These are phyloP conservation scores for Colletotrichum costaricense DNA, from an alignment of 2,329 filamentous ascomycete genomes.

Conservation along the genomic window DNA sequence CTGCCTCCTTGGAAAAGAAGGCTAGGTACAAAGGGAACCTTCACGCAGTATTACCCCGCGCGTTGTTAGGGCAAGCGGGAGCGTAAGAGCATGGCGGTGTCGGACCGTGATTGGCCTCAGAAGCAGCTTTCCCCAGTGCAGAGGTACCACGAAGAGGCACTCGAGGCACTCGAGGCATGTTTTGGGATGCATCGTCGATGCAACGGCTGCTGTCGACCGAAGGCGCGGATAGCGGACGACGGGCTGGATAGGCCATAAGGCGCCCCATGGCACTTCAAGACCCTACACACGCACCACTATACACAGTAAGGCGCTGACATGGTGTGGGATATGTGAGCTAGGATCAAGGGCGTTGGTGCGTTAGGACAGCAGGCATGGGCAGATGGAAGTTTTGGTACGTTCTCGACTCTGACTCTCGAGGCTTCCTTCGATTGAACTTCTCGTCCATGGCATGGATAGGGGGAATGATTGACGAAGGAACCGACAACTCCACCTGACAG, in stretches of 20 bases:
- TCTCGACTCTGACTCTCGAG: neutral
- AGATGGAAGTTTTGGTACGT: conserved; percentile 9
- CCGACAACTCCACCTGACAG: conserved; percentile 18
- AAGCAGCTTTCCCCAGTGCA: neutral
- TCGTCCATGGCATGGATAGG: neutral
- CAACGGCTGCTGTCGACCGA: neutral
- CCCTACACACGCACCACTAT: neutral
- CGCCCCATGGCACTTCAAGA: neutral
- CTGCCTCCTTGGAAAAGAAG: neutral
- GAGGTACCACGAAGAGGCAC: neutral
- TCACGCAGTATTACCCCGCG: conserved; percentile 18
- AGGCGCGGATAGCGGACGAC: conserved; percentile 8
- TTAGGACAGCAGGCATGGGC: conserved; percentile 12
- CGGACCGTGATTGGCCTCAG: conserved; percentile 5
- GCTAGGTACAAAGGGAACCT: conserved; percentile 12
- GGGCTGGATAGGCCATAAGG: neutral
- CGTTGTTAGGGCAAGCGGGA: conserved; percentile 7
- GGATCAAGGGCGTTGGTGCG: conserved; percentile 10
- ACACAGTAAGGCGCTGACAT: neutral
- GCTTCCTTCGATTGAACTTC: neutral
- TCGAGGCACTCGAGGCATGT: neutral
- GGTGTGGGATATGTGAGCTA: neutral
- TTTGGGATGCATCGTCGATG: neutral
- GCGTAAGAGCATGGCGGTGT: neutral
- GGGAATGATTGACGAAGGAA: conserved; percentile 10